These are phyloP conservation scores for Alternaria sp. DNA, from an alignment of 2,329 filamentous ascomycete species.

Conservation along the genomic window DNA sequence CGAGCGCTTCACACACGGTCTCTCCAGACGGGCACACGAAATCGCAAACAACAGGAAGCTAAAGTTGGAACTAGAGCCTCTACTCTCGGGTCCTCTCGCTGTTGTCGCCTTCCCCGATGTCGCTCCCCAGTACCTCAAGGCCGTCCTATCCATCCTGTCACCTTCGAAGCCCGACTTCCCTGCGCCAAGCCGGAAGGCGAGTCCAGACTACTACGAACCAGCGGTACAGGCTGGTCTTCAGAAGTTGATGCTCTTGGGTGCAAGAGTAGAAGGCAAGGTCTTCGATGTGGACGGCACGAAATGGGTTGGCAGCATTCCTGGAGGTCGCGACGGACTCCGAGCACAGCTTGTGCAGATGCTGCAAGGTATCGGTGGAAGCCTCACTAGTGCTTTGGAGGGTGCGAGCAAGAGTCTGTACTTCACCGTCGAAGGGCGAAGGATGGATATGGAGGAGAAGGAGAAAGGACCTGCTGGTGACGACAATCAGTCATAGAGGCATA, in stretches of 20 bases:
- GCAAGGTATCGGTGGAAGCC: slow-evolving; percentile 78
- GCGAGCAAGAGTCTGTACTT: slow-evolving; percentile 85
- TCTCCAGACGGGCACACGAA: slow-evolving; percentile 65
- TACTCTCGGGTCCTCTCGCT: slow-evolving; percentile 84
- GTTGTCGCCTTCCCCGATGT: slow-evolving; percentile 82
- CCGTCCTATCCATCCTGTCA: slow-evolving; percentile 79
- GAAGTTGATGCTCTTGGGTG: slow-evolving; percentile 87
- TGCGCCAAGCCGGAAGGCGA: slow-evolving; percentile 77
- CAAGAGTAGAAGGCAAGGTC: slow-evolving; percentile 83
- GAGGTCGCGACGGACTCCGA: slow-evolving; percentile 81
- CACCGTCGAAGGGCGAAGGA: slow-evolving; percentile 83
- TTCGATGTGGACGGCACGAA: slow-evolving; percentile 78
- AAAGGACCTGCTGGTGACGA: slow-evolving; percentile 40
- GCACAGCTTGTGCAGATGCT: slow-evolving; percentile 83
- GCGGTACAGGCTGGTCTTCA: slow-evolving; percentile 81
- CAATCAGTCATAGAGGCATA: slow-evolving; percentile 21
- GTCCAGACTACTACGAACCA: slow-evolving; percentile 82
- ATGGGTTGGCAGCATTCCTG: slow-evolving; percentile 80
- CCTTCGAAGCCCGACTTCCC: slow-evolving; percentile 76
- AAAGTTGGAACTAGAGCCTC: slow-evolving; percentile 72
- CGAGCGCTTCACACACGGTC: slow-evolving; percentile 65
- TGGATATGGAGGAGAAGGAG: slow-evolving; percentile 79
- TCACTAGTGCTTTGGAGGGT: slow-evolving; percentile 82
- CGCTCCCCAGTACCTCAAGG: slow-evolving; percentile 83
- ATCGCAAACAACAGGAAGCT: slow-evolving; percentile 61